A percentile compares a stretch with the other conserved stretches of the same genome.
Conservation (phyloP, 129 eudicot genomes). For the Flaveria trinervia region DNA sequence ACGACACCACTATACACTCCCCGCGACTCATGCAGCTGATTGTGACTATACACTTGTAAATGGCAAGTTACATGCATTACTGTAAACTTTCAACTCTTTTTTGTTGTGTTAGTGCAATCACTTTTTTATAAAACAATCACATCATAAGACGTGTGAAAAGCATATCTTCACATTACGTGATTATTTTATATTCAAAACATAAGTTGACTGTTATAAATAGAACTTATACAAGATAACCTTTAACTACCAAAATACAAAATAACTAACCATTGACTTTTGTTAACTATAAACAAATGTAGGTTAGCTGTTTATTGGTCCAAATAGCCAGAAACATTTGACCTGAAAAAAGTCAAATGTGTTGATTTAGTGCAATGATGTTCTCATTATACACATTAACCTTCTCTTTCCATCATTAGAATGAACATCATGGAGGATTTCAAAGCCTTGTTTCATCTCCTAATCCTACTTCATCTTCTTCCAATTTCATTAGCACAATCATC, state of each 20-base stretch:
- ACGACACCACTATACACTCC: too few species aligned
- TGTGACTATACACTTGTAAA: too few species aligned
- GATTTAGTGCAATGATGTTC: constrained; percentile 24
- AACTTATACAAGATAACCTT: not conserved
- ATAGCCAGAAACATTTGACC: constrained; percentile 36
- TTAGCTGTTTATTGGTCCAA: constrained; percentile 37
- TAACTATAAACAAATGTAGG: constrained; percentile 23
- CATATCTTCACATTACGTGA: too few species aligned
- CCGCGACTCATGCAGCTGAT: too few species aligned
- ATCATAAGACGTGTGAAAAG: not conserved
- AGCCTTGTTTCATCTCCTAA: constrained; percentile 7
- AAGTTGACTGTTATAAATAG: not conserved
- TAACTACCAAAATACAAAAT: not conserved
- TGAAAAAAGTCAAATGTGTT: constrained; percentile 34
- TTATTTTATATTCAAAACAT: not conserved
- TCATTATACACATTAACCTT: constrained; percentile 26
- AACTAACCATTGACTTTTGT: constrained; percentile 28
- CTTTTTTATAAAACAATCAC: not conserved
- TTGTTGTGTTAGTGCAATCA: not conserved
- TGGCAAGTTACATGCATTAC: too few species aligned
- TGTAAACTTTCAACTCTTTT: too few species aligned
- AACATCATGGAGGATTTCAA: constrained; percentile 14
- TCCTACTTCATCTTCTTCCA: not conserved
- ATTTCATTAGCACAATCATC: not conserved
- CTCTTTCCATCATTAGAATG: constrained; percentile 11